Base-by-base conservation (phyloP, 441 rosid species). In the Adansonia madagascariensis region DNA sequence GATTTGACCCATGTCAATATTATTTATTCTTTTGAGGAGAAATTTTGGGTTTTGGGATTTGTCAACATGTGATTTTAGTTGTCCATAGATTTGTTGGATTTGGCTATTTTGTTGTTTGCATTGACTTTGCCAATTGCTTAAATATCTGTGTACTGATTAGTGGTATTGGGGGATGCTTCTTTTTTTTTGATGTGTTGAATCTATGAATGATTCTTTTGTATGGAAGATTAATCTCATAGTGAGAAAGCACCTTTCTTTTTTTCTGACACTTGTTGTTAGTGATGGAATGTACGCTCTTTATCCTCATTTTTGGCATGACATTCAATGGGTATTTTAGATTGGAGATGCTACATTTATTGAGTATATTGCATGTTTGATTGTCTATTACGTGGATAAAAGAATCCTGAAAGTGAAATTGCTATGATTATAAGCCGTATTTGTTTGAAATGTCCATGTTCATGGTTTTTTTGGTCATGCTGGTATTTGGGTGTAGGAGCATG, bases 401-500 rank as follows among this genome's bases (percentile, higher is more conserved):
- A 50, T 27, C 73, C 5, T 24, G 47, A 9, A n/a, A 9, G 22
- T 53, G 49, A 71, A 71, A 31, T 52, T 71, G 22, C 8, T 53
- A 31, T 53, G 27, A 53, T 71, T n/a, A 1, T 18, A 53, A 2
- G 73, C 39, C 31, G 0, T 7, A 6, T 24, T 53, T 43, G 41
- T 50, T 31, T 41, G 52, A 6, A 18, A 17, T 41, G 15, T 17
- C 18, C 18, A 5, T 74, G 57, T 20, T 72, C 8, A 41, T 55
- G 15, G 46, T 31, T 35, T 55, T 3, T 39, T 12, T 74, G 56
- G 53, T 24, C 52, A 67, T 46, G 31, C 52, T 71, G 15, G 18
- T 31, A 18, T n/a, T 31, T 53, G 77, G 46, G 3, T 75, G 56
- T 74, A 91, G 98, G 91, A 81, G 75, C 57, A 84, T 89, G 97